Evolutionary conservation across 75 land plant genomes (phyloP), one percentile per base, ranked within the genome.

Genomic region (Pinus taeda): DNA sequence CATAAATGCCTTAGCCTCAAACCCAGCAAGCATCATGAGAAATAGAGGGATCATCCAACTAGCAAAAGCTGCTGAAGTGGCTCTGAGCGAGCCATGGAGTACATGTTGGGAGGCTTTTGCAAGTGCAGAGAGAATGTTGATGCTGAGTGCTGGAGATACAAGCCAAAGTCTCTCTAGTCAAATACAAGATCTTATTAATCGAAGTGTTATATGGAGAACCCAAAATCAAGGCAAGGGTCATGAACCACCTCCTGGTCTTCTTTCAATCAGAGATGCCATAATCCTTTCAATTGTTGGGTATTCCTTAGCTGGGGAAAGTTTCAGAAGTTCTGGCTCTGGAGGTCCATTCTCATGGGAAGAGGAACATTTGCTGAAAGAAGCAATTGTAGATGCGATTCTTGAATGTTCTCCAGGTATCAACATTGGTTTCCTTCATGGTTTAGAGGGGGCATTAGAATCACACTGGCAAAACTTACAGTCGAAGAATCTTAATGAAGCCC

Each of bases 271-370:
- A 63, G 95, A 96, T 83, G 95, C 95, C 59, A 77, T 96, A 59
- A 90, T 91, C 57, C 86, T 96, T 20, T 83, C 89, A n/a, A 79
- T 90, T 69, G 80, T 84, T 75, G 99, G 95, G 61, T 96, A 92
- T 81, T 88, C 93, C 15, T 85, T 96, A 71, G 99, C 99, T 79
- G 99, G 99, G 45, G 91, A 94, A 60, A 89, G 84, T 81, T 90
- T 87, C 63, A 83, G 88, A 20, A 81, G 86, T 55, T 87, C 91
- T 64, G 85, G 85, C 3, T 83, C 87, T 22, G 85, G 60, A 59
- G 87, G 97, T 15, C 98, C 98, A 36, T 96, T 96, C 74, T 89
- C 99, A 37, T 94, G 98, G 98, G 95, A 94, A 71, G 99, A 94
- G 79, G 99, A 96, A 79, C 85, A 85, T 45, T 83, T 82, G 22